A percentile compares a stretch with the other conserved stretches of the same genome.
phyloP scores from a whole-genome alignment of 2,329 filamentous ascomycete species.

The Raffaelea deltoideospora region DNA sequence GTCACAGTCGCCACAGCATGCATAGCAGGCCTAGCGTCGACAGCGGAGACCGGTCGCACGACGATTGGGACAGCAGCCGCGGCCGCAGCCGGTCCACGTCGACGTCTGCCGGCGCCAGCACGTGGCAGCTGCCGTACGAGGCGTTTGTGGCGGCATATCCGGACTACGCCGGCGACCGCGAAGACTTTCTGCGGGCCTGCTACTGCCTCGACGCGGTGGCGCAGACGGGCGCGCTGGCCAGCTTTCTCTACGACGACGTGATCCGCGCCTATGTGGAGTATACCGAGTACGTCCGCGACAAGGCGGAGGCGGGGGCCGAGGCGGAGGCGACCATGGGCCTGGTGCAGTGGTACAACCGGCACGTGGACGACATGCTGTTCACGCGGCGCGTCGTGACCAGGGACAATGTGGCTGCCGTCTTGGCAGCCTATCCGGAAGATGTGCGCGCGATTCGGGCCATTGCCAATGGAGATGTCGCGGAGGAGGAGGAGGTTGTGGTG shows the following conservation, averaged over 20 bases:
- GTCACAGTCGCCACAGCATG: too few species aligned
- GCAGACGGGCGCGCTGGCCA: constrained; percentile 19
- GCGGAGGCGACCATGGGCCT: constrained; percentile 2
- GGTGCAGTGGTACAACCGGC: constrained; percentile 24
- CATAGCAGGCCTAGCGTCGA: too few species aligned
- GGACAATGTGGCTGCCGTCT: constrained; percentile 5
- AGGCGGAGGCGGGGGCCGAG: too few species aligned
- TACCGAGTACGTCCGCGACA: constrained; percentile 22
- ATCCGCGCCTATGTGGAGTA: constrained; percentile 29
- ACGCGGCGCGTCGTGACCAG: constrained; percentile 12
- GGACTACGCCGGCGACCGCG: constrained; percentile 21
- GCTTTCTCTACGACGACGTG: constrained; percentile 37
- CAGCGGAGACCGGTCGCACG: too few species aligned
- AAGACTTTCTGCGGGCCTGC: constrained; percentile 29
- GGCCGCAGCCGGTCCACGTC: not conserved
- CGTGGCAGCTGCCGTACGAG: constrained; percentile 15
- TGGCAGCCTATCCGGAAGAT: constrained; percentile 7
- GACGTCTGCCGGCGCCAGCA: not conserved
- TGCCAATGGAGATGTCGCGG: too few species aligned
- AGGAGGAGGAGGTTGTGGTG: too few species aligned
- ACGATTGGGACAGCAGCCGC: too few species aligned
- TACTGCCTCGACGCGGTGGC: constrained; percentile 24
- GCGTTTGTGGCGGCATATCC: constrained; percentile 28
- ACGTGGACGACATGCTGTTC: constrained; percentile 12
- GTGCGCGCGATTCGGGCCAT: constrained; percentile 2